These are phyloP conservation scores for Cladophialophora immunda DNA, from an alignment of 2,329 filamentous ascomycete genomes.

Conservation along the genomic window DNA sequence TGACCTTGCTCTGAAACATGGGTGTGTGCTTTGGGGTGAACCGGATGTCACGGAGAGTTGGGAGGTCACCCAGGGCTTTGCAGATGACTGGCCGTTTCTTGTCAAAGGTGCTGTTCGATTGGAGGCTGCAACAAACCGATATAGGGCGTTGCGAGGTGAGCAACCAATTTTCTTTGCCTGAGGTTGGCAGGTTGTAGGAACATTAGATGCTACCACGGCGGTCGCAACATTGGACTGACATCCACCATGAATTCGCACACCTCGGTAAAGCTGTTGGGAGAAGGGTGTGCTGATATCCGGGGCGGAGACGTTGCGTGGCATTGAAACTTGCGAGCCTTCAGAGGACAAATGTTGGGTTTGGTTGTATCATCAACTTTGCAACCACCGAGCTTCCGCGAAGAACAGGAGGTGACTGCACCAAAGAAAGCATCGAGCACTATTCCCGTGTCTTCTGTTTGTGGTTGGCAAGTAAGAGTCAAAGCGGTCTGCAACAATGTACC, in stretches of 20 bases:
- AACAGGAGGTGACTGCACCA: background rate
- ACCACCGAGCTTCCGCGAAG: background rate
- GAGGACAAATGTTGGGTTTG: background rate
- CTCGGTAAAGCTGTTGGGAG: background rate
- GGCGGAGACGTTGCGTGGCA: background rate
- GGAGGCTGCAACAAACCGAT: conserved; percentile 48
- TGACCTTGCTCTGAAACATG: conserved; percentile 22
- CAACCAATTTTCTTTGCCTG: conserved; percentile 32
- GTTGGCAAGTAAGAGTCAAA: background rate
- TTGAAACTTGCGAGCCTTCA: background rate
- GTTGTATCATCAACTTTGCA: background rate
- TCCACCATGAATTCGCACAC: background rate
- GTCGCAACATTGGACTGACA: background rate
- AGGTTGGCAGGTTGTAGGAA: background rate
- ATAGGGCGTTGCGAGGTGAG: conserved; percentile 48
- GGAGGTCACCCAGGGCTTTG: conserved; percentile 51
- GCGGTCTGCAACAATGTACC: background rate
- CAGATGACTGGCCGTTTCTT: conserved; percentile 48
- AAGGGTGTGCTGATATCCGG: background rate
- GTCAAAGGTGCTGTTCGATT: conserved; percentile 47
- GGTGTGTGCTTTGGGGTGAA: conserved; percentile 50
- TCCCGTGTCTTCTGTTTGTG: background rate
- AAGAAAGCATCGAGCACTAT: background rate
- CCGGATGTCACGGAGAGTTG: conserved; percentile 47
- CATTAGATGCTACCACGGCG: background rate